Evolutionary conservation across 495 filamentous ascomycete genomes (phyloP).

Genomic region (Parathielavia hyrcaniae): DNA sequence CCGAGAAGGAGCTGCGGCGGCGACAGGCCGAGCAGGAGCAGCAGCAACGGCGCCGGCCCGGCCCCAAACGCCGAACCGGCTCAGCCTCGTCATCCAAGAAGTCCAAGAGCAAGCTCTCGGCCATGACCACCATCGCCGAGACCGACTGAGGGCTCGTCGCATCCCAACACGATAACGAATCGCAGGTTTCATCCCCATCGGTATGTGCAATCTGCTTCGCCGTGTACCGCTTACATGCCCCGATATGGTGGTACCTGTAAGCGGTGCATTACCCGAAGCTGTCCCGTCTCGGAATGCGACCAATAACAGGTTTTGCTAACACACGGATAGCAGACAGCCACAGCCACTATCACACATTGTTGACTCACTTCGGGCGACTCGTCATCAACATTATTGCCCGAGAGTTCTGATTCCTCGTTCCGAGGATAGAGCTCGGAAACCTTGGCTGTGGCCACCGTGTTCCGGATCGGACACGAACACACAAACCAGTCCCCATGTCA

Average conservation of each 20-base stretch:
- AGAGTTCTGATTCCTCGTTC: constrained; percentile 7
- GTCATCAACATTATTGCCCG: background rate
- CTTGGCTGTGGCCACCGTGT: background rate
- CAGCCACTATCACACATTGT: background rate
- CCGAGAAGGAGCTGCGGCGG: constrained; percentile 44
- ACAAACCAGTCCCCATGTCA: background rate
- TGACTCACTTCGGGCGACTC: constrained; percentile 8
- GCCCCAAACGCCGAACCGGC: constrained; percentile 16
- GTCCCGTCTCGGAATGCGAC: constrained; percentile 4
- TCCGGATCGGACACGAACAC: background rate
- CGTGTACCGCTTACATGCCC: constrained; percentile 8
- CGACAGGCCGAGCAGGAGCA: constrained; percentile 32
- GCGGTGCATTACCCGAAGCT: constrained; percentile 16
- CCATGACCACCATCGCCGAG: constrained; percentile 48
- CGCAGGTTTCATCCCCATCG: constrained; percentile 2
- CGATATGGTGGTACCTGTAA: background rate
- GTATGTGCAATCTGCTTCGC: constrained; percentile 5
- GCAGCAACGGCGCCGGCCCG: constrained; percentile 18
- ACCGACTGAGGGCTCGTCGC: constrained; percentile 22
- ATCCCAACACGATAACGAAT: background rate
- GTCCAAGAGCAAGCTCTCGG: constrained; percentile 41
- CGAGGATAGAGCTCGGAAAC: constrained; percentile 2
- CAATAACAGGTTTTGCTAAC: constrained; percentile 12
- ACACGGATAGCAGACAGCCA: background rate
- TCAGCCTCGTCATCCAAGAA: constrained; percentile 35